Percentiles rank a stretch among this genome's conserved stretches.
phyloP scores from a whole-genome alignment of 2,329 filamentous ascomycete genomes.

The Botrytis fragariae region DNA sequence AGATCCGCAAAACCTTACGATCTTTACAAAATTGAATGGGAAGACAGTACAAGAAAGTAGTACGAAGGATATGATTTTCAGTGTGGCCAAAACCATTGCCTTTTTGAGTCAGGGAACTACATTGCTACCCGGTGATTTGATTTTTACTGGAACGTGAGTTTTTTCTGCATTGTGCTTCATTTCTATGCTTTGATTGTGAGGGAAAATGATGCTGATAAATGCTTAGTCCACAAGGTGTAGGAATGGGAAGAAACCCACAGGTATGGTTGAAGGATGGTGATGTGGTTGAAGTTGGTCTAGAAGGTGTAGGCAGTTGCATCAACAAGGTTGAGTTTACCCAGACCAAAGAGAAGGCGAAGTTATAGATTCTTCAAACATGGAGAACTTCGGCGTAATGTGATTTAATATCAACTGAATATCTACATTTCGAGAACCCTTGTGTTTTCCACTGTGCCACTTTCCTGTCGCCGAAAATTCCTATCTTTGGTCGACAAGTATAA shows the following conservation, averaged over 20 bases:
- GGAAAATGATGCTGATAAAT: not conserved
- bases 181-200: not conserved
- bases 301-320: constrained; percentile 60
- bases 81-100: constrained; percentile 56
- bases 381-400: not conserved
- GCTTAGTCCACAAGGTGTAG: constrained; percentile 61
- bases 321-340: constrained; percentile 50
- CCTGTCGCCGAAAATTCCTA: not conserved
- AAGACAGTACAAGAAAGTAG: constrained; percentile 54
- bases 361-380: constrained; percentile 21
- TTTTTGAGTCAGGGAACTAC: constrained; percentile 62
- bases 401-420: not conserved
- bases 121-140: constrained; percentile 60
- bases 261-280: constrained; percentile 70
- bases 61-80: constrained; percentile 63
- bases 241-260: constrained; percentile 64
- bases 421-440: not conserved
- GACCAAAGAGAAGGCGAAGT: constrained; percentile 37
- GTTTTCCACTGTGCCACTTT: not conserved
- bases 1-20: constrained; percentile 56
- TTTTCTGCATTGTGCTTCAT: not conserved
- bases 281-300: constrained; percentile 64
- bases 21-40: constrained; percentile 60
- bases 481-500: not conserved
- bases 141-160: constrained; percentile 60